Evolutionary conservation across 108 stramenopile genomes (phyloP).

Genomic region (Cyclostephanos tholiformis): DNA sequence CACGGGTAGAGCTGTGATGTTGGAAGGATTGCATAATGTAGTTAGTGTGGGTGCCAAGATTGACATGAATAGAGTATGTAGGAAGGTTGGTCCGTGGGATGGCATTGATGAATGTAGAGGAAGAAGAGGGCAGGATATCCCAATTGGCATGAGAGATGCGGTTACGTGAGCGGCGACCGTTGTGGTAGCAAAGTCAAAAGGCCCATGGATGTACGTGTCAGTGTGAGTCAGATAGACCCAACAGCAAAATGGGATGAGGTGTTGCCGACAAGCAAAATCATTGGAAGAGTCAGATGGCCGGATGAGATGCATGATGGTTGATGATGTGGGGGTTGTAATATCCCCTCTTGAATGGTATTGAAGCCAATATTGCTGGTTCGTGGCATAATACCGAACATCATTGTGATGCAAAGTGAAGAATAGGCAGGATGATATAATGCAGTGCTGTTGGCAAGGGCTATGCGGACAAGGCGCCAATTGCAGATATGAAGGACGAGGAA

Average conservation of each 20-base stretch:
- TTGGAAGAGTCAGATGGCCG: not conserved
- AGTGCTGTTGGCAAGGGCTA: no score
- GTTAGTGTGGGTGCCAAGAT: no score
- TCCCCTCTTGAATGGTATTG: not conserved
- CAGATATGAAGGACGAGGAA: conserved; percentile 10
- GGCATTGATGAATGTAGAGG: no score
- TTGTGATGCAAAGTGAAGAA: no score
- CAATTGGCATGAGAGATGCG: not conserved
- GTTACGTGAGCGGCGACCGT: not conserved
- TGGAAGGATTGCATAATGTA: no score
- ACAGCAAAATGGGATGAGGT: not conserved
- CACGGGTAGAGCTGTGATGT: no score
- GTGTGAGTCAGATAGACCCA: not conserved
- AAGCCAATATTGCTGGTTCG: not conserved
- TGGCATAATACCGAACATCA: not conserved
- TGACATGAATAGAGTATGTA: no score
- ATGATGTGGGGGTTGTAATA: not conserved
- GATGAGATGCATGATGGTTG: not conserved
- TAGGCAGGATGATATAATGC: not conserved
- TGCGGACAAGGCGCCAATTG: no score
- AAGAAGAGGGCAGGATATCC: no score
- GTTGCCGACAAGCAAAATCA: not conserved
- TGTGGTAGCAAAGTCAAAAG: conserved; percentile 1
- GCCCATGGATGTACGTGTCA: conserved; percentile 1
- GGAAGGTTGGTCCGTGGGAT: no score